Conservation (phyloP, 345 rosid genomes). For the Nasturtium officinale region DNA sequence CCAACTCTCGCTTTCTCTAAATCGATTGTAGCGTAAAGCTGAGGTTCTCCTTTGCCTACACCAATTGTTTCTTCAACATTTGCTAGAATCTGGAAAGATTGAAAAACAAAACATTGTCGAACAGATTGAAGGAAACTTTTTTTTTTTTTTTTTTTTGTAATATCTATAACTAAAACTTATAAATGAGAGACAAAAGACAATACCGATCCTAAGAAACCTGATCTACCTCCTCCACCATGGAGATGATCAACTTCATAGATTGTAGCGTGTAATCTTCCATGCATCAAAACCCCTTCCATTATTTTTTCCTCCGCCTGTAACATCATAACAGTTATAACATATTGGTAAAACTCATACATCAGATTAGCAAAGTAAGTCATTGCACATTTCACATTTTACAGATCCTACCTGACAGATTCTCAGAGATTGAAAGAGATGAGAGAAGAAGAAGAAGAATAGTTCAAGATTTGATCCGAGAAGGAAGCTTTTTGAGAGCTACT, state of each 20-base stretch:
- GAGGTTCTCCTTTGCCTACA: constrained; percentile 75
- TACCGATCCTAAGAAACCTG: constrained; percentile 78
- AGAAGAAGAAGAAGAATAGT: no score
- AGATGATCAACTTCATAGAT: constrained; percentile 83
- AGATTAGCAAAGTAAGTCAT: background rate
- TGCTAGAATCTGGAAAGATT: constrained; percentile 55
- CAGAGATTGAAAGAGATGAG: constrained; percentile 18
- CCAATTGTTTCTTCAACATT: constrained; percentile 81
- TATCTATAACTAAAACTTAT: background rate
- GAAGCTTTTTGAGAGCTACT: constrained; percentile 37
- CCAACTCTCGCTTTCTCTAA: constrained; percentile 94
- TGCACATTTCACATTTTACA: background rate
- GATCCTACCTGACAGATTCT: constrained; percentile 12
- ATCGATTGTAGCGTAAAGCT: constrained; percentile 84
- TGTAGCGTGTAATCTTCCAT: constrained; percentile 89
- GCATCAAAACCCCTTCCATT: constrained; percentile 74
- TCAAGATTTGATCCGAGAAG: constrained; percentile 34
- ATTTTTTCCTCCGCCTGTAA: constrained; percentile 39
- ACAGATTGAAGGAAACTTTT: background rate
- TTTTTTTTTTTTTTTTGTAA: background rate
- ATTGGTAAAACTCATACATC: constrained; percentile 9
- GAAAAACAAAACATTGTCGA: constrained; percentile 6
- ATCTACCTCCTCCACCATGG: constrained; percentile 50
- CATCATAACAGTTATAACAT: constrained; percentile 8
- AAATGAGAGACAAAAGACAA: constrained; percentile 2